phyloP scores from a whole-genome alignment of 192 early-diverging fungal species.

The Jimgerdemannia lactiflua region DNA sequence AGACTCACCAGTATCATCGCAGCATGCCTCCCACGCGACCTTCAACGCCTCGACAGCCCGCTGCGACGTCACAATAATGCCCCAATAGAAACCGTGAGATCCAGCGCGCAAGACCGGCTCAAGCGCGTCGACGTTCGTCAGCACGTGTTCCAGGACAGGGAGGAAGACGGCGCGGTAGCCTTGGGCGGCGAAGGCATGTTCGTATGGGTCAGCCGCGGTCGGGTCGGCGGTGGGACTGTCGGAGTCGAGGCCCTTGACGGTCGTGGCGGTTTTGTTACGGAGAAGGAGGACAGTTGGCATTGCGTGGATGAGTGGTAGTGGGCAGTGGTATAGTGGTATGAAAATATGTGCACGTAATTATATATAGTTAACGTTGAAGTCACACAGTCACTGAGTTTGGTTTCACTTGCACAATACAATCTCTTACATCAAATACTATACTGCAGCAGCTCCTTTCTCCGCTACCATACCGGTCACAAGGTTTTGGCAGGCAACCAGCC shows the following conservation, averaged over 20 bases:
- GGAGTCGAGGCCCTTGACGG: not conserved
- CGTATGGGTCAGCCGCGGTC: conserved; percentile 10
- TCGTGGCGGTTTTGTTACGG: not conserved
- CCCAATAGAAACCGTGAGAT: conserved; percentile 13
- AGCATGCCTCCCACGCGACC: conserved; percentile 9
- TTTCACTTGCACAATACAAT: too few relatives aligned
- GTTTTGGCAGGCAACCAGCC: too few relatives aligned
- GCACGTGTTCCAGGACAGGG: conserved; percentile 20
- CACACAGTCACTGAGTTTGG: too few relatives aligned
- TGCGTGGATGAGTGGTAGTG: too few relatives aligned
- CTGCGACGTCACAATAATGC: conserved; percentile 37
- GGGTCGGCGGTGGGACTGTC: not conserved
- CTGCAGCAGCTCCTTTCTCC: too few relatives aligned
- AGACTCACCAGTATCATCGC: not conserved
- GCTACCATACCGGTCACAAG: too few relatives aligned
- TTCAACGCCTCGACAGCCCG: conserved; percentile 38
- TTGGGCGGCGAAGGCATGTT: not conserved
- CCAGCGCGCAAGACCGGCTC: conserved; percentile 15
- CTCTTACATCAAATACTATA: too few relatives aligned
- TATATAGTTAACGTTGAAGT: too few relatives aligned
- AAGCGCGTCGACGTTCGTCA: conserved; percentile 9
- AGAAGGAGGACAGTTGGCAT: not conserved
- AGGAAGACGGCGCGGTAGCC: conserved; percentile 15
- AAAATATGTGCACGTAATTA: too few relatives aligned
- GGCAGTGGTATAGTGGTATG: too few relatives aligned